These are phyloP conservation scores for Mucor piriformis DNA, from an alignment of 371 early-diverging fungal species.

Conservation along the genomic window DNA sequence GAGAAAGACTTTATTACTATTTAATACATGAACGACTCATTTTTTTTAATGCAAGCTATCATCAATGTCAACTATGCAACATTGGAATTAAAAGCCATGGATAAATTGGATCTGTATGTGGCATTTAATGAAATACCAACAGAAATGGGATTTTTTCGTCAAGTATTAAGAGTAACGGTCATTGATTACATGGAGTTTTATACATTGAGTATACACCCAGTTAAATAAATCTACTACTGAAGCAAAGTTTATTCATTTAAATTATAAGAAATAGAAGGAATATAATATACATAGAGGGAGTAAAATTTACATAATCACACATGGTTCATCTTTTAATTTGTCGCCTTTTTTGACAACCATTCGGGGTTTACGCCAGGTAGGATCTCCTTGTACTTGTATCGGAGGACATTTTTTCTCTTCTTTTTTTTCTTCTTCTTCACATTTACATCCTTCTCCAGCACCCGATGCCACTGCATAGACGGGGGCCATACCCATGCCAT, in stretches of 20 bases:
- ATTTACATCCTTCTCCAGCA: neutral
- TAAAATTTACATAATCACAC: slow-evolving; percentile 13
- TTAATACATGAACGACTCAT: neutral
- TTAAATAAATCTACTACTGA: neutral
- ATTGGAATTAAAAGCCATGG: slow-evolving; percentile 26
- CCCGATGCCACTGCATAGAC: neutral
- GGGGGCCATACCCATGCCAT: neutral
- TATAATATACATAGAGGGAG: neutral
- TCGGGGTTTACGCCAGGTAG: slow-evolving; percentile 23
- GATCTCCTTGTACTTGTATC: slow-evolving; percentile 22
- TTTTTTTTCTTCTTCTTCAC: slow-evolving; percentile 1
- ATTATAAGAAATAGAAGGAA: neutral
- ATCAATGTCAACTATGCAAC: slow-evolving; percentile 35
- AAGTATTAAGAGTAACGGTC: slow-evolving; percentile 49
- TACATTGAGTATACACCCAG: neutral
- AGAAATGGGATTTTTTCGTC: slow-evolving; percentile 57
- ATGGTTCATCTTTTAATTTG: slow-evolving; percentile 10
- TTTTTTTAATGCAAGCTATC: slow-evolving; percentile 13
- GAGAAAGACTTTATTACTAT: neutral
- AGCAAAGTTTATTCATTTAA: neutral
- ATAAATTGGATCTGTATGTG: slow-evolving; percentile 30
- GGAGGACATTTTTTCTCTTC: neutral
- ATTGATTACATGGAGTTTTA: slow-evolving; percentile 36
- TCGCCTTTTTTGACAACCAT: slow-evolving; percentile 7
- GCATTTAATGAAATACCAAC: slow-evolving; percentile 53